Conservation (phyloP, 2,329 filamentous ascomycete genomes). For the Cladosporium sp. region DNA sequence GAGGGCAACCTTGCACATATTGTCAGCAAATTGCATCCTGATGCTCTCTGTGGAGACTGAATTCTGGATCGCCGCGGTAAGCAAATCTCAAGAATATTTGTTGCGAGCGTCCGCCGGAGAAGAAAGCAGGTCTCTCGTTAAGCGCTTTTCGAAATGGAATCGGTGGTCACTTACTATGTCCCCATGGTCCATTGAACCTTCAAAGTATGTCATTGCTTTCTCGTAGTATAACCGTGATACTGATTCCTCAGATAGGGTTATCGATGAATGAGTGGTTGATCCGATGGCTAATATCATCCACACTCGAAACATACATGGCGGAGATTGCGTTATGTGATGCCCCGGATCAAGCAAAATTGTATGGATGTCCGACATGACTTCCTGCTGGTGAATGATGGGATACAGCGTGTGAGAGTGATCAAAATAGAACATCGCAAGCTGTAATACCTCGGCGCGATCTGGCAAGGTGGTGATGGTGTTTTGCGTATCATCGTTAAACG, state of each 20-base stretch:
- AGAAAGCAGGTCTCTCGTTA: neutral
- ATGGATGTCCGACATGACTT: conserved; percentile 39
- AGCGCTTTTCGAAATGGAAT: neutral
- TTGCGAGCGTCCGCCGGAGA: neutral
- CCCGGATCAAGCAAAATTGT: conserved; percentile 24
- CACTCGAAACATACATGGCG: conserved; percentile 43
- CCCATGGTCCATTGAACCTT: conserved; percentile 27
- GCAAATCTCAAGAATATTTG: neutral
- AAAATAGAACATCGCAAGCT: conserved; percentile 47
- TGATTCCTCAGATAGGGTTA: conserved; percentile 46
- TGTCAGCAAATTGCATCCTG: neutral
- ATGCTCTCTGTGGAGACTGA: neutral
- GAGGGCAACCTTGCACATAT: conserved; percentile 32
- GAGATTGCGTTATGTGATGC: conserved; percentile 18
- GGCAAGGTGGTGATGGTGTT: conserved; percentile 31
- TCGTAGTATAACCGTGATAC: conserved; percentile 44
- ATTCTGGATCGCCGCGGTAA: neutral
- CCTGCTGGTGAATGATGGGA: conserved; percentile 42
- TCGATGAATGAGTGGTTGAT: conserved; percentile 47
- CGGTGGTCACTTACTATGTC: conserved; percentile 29
- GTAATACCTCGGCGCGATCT: conserved; percentile 27
- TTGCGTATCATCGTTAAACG: neutral
- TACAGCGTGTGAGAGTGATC: conserved; percentile 51
- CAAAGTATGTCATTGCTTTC: conserved; percentile 47
- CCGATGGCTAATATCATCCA: conserved; percentile 54